These are phyloP conservation scores for Trichocladium antarcticum DNA, from an alignment of 495 filamentous ascomycete genomes.

Conservation along the genomic window DNA sequence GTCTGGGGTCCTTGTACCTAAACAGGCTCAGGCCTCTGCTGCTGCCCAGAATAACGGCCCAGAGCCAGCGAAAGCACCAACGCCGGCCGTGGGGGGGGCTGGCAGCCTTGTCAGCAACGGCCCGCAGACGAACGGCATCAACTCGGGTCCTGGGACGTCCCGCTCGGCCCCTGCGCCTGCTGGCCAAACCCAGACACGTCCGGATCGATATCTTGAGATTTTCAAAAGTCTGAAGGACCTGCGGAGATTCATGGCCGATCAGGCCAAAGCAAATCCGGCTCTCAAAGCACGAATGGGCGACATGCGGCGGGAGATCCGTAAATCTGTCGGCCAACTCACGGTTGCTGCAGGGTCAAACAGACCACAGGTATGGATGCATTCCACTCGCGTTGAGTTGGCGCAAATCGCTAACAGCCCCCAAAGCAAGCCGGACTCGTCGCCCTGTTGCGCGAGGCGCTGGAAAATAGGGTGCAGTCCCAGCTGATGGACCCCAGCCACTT, in stretches of 20 bases:
- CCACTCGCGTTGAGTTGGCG: background rate
- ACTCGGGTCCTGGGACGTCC: background rate
- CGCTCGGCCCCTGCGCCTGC: background rate
- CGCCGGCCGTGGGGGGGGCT: background rate
- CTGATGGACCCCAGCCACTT: slow-evolving; percentile 57
- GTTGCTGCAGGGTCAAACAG: slow-evolving; percentile 44
- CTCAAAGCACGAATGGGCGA: slow-evolving; percentile 62
- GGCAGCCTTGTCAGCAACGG: slow-evolving; percentile 1
- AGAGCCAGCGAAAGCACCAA: background rate
- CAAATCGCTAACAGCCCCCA: background rate
- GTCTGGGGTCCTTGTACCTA: background rate
- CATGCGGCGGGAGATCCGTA: slow-evolving; percentile 59
- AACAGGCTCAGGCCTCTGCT: background rate
- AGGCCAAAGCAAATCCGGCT: slow-evolving; percentile 32
- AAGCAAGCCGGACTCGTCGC: slow-evolving; percentile 33
- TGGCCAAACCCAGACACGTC: background rate
- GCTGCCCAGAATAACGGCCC: background rate
- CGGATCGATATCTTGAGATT: slow-evolving; percentile 52
- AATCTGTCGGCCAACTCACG: slow-evolving; percentile 63
- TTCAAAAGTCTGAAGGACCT: slow-evolving; percentile 65
- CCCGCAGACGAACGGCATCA: slow-evolving; percentile 6
- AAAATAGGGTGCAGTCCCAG: slow-evolving; percentile 39
- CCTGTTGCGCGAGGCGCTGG: slow-evolving; percentile 38
- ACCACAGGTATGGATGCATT: slow-evolving; percentile 35
- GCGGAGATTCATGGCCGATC: slow-evolving; percentile 44